A percentile compares a stretch with the other conserved stretches of the same genome.
These are phyloP conservation scores for Staphylotrichum longicolle DNA, from an alignment of 495 filamentous ascomycete species.

Conservation along the genomic window DNA sequence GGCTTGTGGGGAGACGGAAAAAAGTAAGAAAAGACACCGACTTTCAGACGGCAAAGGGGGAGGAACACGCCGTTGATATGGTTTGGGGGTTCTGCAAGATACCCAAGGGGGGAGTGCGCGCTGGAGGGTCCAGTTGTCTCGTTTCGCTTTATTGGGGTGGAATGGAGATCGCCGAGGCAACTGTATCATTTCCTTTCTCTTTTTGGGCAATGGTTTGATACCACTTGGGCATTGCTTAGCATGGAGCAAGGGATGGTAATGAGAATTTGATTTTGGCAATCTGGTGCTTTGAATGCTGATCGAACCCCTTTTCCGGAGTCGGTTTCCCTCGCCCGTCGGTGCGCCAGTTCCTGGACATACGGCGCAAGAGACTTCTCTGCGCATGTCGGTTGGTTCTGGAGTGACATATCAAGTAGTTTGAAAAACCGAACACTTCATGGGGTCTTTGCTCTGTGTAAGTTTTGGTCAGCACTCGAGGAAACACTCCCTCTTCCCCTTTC, in stretches of 20 bases:
- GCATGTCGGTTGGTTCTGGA: too few relatives aligned
- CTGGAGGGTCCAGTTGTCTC: background rate
- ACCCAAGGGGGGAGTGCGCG: background rate
- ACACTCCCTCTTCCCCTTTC: too few relatives aligned
- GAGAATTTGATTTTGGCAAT: background rate
- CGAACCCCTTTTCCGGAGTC: background rate
- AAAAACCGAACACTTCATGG: too few relatives aligned
- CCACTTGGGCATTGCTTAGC: background rate
- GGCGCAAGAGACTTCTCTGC: too few relatives aligned
- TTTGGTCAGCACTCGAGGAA: too few relatives aligned
- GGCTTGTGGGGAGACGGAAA: too few relatives aligned
- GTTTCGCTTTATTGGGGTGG: background rate
- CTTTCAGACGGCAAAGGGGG: too few relatives aligned
- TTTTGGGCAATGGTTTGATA: slow-evolving; percentile 10
- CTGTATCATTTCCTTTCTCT: background rate
- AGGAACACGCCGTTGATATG: too few relatives aligned
- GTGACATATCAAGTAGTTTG: too few relatives aligned
- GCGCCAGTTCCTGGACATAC: background rate
- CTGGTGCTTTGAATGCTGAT: background rate
- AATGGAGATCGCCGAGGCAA: background rate
- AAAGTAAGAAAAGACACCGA: too few relatives aligned
- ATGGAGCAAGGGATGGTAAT: slow-evolving; percentile 9
- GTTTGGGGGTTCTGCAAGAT: background rate
- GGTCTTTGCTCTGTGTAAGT: too few relatives aligned
- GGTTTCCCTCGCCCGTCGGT: background rate